These are phyloP conservation scores for Cenchrus purpureus DNA, from an alignment of 176 grass and related monocot species.

Conservation along the genomic window DNA sequence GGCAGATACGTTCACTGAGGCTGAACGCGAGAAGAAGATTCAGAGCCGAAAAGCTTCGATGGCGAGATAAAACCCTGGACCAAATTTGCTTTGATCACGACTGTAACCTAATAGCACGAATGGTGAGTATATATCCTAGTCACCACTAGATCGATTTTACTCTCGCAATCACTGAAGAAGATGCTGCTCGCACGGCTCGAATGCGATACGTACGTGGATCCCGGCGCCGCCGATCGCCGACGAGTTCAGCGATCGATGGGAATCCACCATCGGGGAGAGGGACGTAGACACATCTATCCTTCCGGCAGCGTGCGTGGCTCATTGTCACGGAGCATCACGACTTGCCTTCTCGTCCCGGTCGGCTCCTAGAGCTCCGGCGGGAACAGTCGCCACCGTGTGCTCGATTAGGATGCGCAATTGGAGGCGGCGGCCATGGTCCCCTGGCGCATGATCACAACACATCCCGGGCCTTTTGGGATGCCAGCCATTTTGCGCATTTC, in stretches of 20 bases:
- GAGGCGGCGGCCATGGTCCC: constrained; percentile 25
- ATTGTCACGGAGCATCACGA: not conserved
- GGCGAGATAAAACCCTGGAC: not conserved
- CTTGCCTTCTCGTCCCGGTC: not conserved
- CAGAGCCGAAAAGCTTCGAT: not conserved
- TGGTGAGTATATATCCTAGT: too few species aligned
- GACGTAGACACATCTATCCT: not conserved
- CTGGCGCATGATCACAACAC: not conserved
- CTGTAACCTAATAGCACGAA: not conserved
- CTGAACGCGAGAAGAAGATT: not conserved
- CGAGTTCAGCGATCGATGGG: not conserved
- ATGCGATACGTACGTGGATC: not conserved
- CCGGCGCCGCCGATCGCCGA: not conserved
- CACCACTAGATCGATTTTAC: not conserved
- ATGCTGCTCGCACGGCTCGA: not conserved
- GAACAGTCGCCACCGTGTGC: not conserved
- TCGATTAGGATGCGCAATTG: constrained; percentile 16
- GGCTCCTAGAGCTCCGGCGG: not conserved
- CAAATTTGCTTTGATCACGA: not conserved
- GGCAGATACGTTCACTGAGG: not conserved
- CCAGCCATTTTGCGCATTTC: not conserved
- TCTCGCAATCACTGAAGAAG: not conserved
- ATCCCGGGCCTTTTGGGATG: not conserved
- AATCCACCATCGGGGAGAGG: not conserved
- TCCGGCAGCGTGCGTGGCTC: not conserved